Evolutionary conservation across 306 rosid species (phyloP).

Genomic region (Arachis hypogaea): DNA sequence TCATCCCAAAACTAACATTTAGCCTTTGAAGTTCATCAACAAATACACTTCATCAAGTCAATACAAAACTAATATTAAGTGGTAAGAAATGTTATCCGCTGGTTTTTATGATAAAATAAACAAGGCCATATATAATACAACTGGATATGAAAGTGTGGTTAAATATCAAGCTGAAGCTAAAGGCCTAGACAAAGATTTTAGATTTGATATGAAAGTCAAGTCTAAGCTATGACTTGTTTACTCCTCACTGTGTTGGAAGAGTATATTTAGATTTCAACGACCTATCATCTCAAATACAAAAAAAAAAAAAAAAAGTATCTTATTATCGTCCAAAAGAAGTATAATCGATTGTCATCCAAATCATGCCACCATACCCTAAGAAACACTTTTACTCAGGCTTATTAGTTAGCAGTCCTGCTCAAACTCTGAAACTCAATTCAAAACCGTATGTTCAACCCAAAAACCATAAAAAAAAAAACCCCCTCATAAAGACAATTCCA

Average conservation of each 20-base stretch:
- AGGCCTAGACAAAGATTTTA: not conserved
- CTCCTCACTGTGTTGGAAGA: constrained; percentile 12
- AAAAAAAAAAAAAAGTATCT: not conserved
- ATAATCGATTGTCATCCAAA: not conserved
- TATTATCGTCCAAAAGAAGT: not conserved
- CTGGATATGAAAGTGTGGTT: constrained; percentile 13
- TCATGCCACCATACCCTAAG: constrained; percentile 20
- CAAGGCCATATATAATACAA: constrained; percentile 4
- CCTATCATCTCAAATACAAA: constrained; percentile 13
- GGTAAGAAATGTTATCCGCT: constrained; percentile 3
- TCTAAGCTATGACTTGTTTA: constrained; percentile 12
- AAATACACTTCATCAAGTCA: constrained; percentile 14
- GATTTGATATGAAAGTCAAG: constrained; percentile 20
- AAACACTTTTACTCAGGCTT: not conserved
- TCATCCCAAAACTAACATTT: constrained; percentile 33
- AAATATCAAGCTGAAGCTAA: constrained; percentile 25
- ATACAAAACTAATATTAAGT: constrained; percentile 6
- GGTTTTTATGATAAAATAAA: not conserved
- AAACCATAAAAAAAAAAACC: not conserved
- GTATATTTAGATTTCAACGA: constrained; percentile 2
- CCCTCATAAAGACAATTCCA: not conserved
- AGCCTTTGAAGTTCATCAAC: constrained; percentile 32
- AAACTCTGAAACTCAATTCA: constrained; percentile 30
- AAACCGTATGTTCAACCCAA: constrained; percentile 14
- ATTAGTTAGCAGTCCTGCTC: not conserved